A percentile compares a stretch with the other conserved stretches of the same genome.
phyloP scores from a whole-genome alignment of 2,329 filamentous ascomycete species.

The Fusarium humuli region DNA sequence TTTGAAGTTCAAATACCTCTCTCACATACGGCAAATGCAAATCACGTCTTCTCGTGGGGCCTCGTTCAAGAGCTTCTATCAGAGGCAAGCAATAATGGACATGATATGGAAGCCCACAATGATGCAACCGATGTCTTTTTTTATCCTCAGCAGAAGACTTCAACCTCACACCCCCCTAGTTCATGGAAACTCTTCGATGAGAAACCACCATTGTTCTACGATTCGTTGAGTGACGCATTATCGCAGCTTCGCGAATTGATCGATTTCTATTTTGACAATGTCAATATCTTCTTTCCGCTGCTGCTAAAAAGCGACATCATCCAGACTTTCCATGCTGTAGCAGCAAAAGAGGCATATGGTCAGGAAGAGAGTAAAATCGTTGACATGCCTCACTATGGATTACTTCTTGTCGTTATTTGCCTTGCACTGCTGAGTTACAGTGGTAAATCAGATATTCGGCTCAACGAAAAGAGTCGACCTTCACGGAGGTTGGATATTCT shows the following conservation, averaged over 20 bases:
- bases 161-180: neutral
- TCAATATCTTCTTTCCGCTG: constrained; percentile 46
- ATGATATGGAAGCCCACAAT: neutral
- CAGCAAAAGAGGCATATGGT: neutral
- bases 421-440: constrained; percentile 1
- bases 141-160: neutral
- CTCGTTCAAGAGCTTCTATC: constrained; percentile 11
- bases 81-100: fast-evolving
- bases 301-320: constrained; percentile 2
- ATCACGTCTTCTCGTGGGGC: constrained; percentile 30
- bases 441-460: neutral
- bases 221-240: too few relatives aligned
- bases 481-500: too few relatives aligned
- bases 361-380: too few relatives aligned
- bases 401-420: constrained; percentile 21
- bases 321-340: neutral
- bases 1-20: constrained; percentile 23
- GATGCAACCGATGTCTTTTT: constrained; percentile 35
- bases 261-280: constrained; percentile 40
- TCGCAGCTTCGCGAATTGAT: neutral
- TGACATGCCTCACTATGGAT: constrained; percentile 8
- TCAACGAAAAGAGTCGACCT: too few relatives aligned
- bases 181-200: constrained; percentile 22
- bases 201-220: neutral
- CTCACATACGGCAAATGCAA: constrained; percentile 31